Conservation (phyloP, 306 rosid species). For the Biancaea sappan region DNA sequence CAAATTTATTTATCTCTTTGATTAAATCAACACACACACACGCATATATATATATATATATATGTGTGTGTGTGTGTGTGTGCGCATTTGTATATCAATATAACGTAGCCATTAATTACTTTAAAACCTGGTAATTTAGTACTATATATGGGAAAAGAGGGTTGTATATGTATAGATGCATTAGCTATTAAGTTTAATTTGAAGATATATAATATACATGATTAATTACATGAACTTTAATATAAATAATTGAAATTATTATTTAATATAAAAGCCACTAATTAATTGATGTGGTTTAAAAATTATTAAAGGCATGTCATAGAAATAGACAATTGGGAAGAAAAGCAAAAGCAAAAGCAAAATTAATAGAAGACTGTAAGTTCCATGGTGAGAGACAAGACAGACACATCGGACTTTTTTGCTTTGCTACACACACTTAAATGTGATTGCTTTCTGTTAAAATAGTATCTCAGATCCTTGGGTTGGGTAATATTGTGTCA, state of each 20-base stretch:
- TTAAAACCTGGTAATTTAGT: too few relatives aligned
- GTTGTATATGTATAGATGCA: background rate
- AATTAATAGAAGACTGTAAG: constrained; percentile 32
- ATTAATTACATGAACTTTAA: background rate
- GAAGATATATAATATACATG: too few relatives aligned
- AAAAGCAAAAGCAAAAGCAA: constrained; percentile 41
- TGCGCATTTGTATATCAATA: background rate
- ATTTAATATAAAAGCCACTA: background rate
- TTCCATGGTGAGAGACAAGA: constrained; percentile 31
- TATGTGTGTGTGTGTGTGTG: too few relatives aligned
- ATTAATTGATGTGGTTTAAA: constrained; percentile 10
- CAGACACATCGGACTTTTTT: constrained; percentile 12
- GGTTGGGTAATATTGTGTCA: constrained; percentile 1
- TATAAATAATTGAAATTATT: constrained; percentile 5
- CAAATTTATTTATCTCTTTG: background rate
- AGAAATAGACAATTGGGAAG: constrained; percentile 37
- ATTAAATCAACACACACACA: background rate
- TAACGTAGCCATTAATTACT: background rate
- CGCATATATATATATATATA: background rate
- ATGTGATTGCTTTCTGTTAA: constrained; percentile 29
- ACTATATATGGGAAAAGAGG: background rate
- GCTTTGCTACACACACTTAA: constrained; percentile 26
- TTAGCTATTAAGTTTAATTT: constrained; percentile 2
- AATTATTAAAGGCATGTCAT: constrained; percentile 30
- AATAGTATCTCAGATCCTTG: constrained; percentile 36